Base-by-base conservation (phyloP, 352 stramenopile species). In the Pythium volutum region DNA sequence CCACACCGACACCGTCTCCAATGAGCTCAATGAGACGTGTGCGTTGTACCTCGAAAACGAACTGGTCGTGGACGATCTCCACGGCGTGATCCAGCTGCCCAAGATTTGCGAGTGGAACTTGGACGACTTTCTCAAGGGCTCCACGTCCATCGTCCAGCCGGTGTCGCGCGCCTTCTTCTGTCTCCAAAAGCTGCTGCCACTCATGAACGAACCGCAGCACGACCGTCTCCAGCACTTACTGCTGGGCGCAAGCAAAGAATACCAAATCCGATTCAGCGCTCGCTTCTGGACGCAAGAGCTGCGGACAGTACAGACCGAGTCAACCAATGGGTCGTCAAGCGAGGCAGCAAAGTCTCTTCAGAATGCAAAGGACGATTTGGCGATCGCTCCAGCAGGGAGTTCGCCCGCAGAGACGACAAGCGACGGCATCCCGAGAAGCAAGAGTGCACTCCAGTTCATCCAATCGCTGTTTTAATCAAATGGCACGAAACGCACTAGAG, bases 21-120 rank as follows among this genome's bases (percentile, higher is more conserved):
- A 79, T n/a, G 81, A 98, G 69, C 66, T 98, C 29, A 77, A 95
- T 38, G 47, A 70, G 18, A 72, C 71, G 1, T 83, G 81, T 64
- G 70, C 75, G 0, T 22, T 29, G 1, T 89, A 81, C 62, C 50
- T 89, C 34, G 39, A 64, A 41, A 59, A 58, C 7, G 72, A 88
- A 51, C 38, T 88, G 2, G 51, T 63, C 9, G 62, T 88, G n/a
- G 73, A 84, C 22, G 58, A 69, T 14, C 15, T 55, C 1, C 63
- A 75, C 15, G 69, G 75, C 3, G 53, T 79, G 1, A 75, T 93
- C 31, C 73, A 69, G 42, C 69, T 93, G 18, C 84, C 84, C 6
- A 67, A 75, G 2, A 42, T 89, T 2, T 86, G 83, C 47, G 74
- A 90, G 43, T 91, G 81, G 84, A 75, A 71, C 20, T 20, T 59